phyloP scores from a whole-genome alignment of 2,329 filamentous ascomycete species.

The Cyphellophora attinorum region DNA sequence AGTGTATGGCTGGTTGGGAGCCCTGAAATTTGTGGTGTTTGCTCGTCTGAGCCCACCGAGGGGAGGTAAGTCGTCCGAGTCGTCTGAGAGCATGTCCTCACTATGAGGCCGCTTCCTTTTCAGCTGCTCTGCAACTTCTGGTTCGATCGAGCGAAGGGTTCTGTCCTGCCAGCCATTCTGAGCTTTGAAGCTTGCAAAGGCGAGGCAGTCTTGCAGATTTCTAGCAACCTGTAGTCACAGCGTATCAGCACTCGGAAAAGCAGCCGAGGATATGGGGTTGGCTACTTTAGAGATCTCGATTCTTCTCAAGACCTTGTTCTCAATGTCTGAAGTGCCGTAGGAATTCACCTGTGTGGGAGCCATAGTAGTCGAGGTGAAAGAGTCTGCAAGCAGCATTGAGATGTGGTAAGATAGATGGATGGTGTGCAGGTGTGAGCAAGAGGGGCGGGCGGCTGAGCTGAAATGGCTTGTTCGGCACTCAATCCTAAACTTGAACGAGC shows the following conservation, averaged over 20 bases:
- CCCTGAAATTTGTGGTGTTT: slow-evolving; percentile 29
- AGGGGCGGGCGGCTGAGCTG: not conserved
- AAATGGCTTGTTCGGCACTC: too few relatives aligned
- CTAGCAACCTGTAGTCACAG: slow-evolving; percentile 68
- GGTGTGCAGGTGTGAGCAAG: too few relatives aligned
- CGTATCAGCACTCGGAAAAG: slow-evolving; percentile 1
- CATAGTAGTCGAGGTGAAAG: slow-evolving; percentile 28
- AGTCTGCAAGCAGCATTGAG: slow-evolving; percentile 17
- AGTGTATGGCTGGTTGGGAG: slow-evolving; percentile 38
- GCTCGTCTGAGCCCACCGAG: slow-evolving; percentile 11
- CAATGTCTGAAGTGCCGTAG: slow-evolving; percentile 25
- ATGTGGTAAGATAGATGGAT: too few relatives aligned
- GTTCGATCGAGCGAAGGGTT: slow-evolving; percentile 76
- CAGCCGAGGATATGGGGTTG: slow-evolving; percentile 11
- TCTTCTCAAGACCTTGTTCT: slow-evolving; percentile 59
- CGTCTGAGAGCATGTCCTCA: slow-evolving; percentile 70
- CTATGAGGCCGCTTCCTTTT: slow-evolving; percentile 58
- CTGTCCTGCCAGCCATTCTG: slow-evolving; percentile 92
- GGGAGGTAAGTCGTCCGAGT: slow-evolving; percentile 56
- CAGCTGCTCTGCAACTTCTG: slow-evolving; percentile 69
- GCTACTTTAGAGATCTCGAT: slow-evolving; percentile 66
- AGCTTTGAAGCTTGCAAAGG: slow-evolving; percentile 93
- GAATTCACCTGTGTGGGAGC: slow-evolving; percentile 19
- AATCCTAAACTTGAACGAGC: too few relatives aligned
- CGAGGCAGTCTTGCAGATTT: slow-evolving; percentile 84